phyloP scores from a whole-genome alignment of 306 rosid species.

The Psophocarpus tetragonolobus region DNA sequence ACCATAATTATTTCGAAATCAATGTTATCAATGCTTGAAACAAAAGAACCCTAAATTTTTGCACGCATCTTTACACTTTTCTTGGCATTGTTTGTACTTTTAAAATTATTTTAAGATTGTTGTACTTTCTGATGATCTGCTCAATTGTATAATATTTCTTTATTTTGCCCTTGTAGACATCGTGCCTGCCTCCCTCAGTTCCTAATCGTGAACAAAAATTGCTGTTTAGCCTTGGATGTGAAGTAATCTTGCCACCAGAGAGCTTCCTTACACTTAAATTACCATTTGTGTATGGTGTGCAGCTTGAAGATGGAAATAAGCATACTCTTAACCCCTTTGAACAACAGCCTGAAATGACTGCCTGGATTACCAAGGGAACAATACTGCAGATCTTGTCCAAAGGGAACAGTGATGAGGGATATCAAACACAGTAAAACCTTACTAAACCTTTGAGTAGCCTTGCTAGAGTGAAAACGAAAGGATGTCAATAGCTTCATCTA shows the following conservation, averaged over 20 bases:
- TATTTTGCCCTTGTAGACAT: slow-evolving; percentile 55
- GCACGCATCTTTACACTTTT: slow-evolving; percentile 5
- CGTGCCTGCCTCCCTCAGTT: slow-evolving; percentile 68
- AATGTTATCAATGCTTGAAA: neutral
- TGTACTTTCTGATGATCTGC: slow-evolving; percentile 17
- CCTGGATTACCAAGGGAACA: slow-evolving; percentile 88
- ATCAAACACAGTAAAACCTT: slow-evolving; percentile 45
- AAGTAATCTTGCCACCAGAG: slow-evolving; percentile 82
- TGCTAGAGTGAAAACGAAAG: slow-evolving; percentile 32
- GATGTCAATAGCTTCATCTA: slow-evolving; percentile 29
- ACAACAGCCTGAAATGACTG: slow-evolving; percentile 81
- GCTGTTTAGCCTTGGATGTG: slow-evolving; percentile 78
- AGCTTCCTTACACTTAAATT: slow-evolving; percentile 86
- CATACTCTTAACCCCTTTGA: slow-evolving; percentile 73
- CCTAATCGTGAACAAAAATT: slow-evolving; percentile 67
- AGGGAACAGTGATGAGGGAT: slow-evolving; percentile 55
- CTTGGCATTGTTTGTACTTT: slow-evolving; percentile 12
- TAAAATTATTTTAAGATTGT: neutral
- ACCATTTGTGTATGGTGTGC: slow-evolving; percentile 85
- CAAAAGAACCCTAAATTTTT: neutral
- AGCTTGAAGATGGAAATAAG: slow-evolving; percentile 67
- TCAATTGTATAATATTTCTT: neutral
- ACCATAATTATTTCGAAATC: neutral
- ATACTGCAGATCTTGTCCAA: slow-evolving; percentile 67
- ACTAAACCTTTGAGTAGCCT: slow-evolving; percentile 30